These are phyloP conservation scores for Ustilago loliicola DNA, from an alignment of 1,284 basidiomycete species.

Conservation along the genomic window DNA sequence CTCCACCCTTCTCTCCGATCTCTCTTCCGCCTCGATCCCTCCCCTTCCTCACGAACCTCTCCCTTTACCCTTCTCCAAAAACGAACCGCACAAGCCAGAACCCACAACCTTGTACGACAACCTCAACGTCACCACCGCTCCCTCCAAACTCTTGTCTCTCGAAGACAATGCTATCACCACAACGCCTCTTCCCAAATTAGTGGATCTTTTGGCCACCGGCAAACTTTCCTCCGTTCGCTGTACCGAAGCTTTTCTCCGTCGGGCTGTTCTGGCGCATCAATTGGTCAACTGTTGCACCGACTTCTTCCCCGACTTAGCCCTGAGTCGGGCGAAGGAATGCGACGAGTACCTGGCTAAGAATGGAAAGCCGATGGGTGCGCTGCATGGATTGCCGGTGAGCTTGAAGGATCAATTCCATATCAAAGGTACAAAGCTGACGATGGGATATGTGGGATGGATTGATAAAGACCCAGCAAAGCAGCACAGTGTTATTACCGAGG, in stretches of 20 bases:
- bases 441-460: constrained; percentile 78
- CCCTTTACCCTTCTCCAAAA: constrained; percentile 32
- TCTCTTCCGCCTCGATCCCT: constrained; percentile 20
- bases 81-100: constrained; percentile 30
- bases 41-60: constrained; percentile 37
- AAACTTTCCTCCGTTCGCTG: constrained; percentile 37
- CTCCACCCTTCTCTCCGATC: constrained; percentile 23
- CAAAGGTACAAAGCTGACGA: constrained; percentile 77
- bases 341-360: constrained; percentile 78
- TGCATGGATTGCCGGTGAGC: constrained; percentile 78
- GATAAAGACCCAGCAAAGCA: background rate
- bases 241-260: constrained; percentile 44
- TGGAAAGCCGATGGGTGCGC: constrained; percentile 76
- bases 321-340: constrained; percentile 76
- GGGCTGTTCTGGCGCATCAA: constrained; percentile 50
- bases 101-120: constrained; percentile 38
- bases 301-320: constrained; percentile 74
- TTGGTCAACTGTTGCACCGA: constrained; percentile 50
- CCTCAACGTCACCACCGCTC: constrained; percentile 29
- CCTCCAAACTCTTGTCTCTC: constrained; percentile 31
- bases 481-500: constrained; percentile 57
- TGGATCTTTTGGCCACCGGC: constrained; percentile 29
- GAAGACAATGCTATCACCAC: constrained; percentile 50
- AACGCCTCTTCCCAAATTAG: constrained; percentile 36
- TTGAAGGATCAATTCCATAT: constrained; percentile 78